Evolutionary conservation across 176 grass and related monocot species (phyloP).

Genomic region (Oryza nivara): DNA sequence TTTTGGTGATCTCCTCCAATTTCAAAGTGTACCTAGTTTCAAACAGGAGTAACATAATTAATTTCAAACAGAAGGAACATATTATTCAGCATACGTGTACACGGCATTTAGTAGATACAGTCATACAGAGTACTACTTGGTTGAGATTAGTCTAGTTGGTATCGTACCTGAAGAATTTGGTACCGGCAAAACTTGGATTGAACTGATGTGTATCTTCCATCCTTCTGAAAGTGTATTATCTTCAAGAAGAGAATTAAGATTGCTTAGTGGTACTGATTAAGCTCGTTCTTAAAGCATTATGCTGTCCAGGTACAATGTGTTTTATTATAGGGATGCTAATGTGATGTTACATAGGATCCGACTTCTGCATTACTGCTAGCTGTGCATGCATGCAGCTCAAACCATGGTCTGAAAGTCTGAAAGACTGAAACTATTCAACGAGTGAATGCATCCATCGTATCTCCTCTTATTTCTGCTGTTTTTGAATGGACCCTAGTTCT

Average conservation of each 20-base stretch:
- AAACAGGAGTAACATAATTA: neutral
- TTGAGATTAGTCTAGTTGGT: neutral
- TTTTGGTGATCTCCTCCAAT: neutral
- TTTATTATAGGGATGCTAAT: conserved; percentile 10
- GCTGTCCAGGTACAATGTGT: conserved; percentile 23
- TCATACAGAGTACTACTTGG: neutral
- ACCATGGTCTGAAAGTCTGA: conserved; percentile 1
- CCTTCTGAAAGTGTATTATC: conserved; percentile 2
- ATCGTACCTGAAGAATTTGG: neutral
- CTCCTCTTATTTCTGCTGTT: neutral
- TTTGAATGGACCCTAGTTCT: conserved; percentile 25
- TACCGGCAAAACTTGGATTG: neutral
- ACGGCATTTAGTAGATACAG: neutral
- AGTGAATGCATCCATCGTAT: neutral
- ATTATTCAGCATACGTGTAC: neutral
- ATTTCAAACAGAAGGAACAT: neutral
- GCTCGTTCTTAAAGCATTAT: conserved; percentile 37
- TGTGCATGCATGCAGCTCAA: conserved; percentile 15
- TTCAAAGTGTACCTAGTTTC: neutral
- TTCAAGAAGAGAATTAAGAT: neutral
- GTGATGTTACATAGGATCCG: conserved; percentile 36
- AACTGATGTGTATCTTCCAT: neutral
- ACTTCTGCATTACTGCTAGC: conserved; percentile 15
- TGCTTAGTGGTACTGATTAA: conserved; percentile 1
- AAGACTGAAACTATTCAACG: conserved; percentile 1